Percentiles rank a stretch among this genome's conserved stretches.
Evolutionary conservation across 1,284 basidiomycete species (phyloP).

Genomic region (Takashimella koratensis): DNA sequence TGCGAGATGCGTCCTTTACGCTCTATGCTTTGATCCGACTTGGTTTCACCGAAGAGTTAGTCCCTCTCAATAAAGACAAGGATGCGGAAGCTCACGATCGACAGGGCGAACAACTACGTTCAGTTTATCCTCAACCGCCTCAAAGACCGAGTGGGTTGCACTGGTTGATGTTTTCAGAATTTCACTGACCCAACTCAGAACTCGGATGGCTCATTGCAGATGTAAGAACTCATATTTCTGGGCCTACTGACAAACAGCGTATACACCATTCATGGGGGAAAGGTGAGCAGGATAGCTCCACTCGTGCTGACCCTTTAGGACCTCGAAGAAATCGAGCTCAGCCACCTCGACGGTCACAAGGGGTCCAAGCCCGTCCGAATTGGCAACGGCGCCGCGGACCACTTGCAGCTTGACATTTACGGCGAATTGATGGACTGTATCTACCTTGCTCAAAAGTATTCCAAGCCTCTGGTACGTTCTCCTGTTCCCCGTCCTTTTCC

Average conservation of each 20-base stretch:
- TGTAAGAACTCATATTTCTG: conserved; percentile 52
- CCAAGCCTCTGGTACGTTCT: conserved; percentile 54
- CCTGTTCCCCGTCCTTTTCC: too few species aligned
- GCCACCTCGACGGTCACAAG: conserved; percentile 82
- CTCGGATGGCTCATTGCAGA: conserved; percentile 81
- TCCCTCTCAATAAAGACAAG: conserved; percentile 1
- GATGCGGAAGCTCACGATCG: background rate
- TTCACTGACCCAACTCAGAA: too few species aligned
- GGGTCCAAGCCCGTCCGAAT: conserved; percentile 62
- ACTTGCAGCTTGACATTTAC: conserved; percentile 87
- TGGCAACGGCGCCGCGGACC: conserved; percentile 84
- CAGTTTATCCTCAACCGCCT: conserved; percentile 82
- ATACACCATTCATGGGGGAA: conserved; percentile 57
- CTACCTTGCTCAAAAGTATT: conserved; percentile 79
- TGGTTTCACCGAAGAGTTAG: conserved; percentile 84
- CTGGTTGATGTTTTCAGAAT: too few species aligned
- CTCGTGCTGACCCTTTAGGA: too few species aligned
- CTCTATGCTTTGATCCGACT: conserved; percentile 85
- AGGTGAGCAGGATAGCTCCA: too few species aligned
- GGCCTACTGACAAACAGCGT: conserved; percentile 27
- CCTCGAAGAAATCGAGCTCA: conserved; percentile 73
- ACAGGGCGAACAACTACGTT: conserved; percentile 59
- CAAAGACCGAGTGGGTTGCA: too few species aligned
- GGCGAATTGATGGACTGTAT: conserved; percentile 88
- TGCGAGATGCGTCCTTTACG: conserved; percentile 86